Base-by-base conservation (phyloP, 2,329 filamentous ascomycete species). In the Calonectria henricotiae region DNA sequence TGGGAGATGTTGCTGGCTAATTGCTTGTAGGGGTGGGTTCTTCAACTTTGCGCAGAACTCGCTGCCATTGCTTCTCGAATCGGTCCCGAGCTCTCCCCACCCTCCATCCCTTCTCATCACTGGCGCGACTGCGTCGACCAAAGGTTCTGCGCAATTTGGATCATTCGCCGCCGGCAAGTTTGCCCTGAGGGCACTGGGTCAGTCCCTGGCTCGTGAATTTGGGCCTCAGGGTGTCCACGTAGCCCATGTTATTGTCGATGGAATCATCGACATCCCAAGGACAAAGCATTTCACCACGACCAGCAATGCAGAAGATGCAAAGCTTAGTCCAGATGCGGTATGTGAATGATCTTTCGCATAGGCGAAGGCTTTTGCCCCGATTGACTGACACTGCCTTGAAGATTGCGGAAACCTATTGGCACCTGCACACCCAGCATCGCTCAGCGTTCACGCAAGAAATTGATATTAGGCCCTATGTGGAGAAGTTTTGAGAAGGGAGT, bases 381-480 rank as follows among this genome's bases (percentile, higher is more conserved):
- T 30, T 20, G 43, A 30, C 74, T 73, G 20, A 60, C 74, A 39
- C 73, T 12, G 20, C 11, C 63, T n/a, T 39, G 20, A 54, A 96
- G 91, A 97, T 97, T 85, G 94, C 94, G 12, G 94, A 97, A 74
- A 89, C 90, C 12, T 97, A 97, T 78, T 97, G 94, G 94, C 86
- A 92, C 79, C 80, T 97, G 77, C 94, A 97, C 79, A 92, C 91
- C 0, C 94, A 98, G 84, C 93, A 92, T 37, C 88, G 89, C 75
- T 94, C 92, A 6, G 90, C 90, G 2, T 97, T 96, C 78, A 95
- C 93, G 0, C 93, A 94, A 79, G 94, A 97, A 83, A 82, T 97
- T 75, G 94, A 97, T 81, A 84, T 95, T 35, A 86, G 94, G 72
- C 94, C 94, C 1, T 95, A 90, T 81, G 86, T 95, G 63, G 94